Evolutionary conservation across 768 basidiomycete genomes (phyloP).

Genomic region (Kwoniella botswanensis): DNA sequence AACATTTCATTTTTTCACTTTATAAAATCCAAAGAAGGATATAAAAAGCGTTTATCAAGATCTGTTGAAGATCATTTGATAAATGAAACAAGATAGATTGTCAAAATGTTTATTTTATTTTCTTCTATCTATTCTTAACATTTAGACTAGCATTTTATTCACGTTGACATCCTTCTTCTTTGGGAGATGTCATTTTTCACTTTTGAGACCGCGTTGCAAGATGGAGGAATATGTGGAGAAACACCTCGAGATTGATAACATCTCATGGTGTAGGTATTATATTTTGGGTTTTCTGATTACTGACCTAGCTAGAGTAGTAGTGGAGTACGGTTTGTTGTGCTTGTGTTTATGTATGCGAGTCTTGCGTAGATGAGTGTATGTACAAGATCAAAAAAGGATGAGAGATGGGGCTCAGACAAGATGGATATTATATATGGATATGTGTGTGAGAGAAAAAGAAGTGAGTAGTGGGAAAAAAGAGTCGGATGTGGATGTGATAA

Average conservation of each 20-base stretch:
- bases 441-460: too few relatives aligned
- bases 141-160: conserved; percentile 12
- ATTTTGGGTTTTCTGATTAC: conserved; percentile 13
- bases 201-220: conserved; percentile 8
- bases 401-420: too few relatives aligned
- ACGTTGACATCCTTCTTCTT: neutral
- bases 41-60: conserved; percentile 10
- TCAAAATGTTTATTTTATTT: neutral
- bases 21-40: neutral
- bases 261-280: neutral
- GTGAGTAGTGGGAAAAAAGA: too few relatives aligned
- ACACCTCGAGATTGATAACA: neutral
- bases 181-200: too few relatives aligned
- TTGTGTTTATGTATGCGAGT: too few relatives aligned
- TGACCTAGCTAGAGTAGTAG: conserved; percentile 6
- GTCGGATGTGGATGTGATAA: too few relatives aligned
- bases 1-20: conserved; percentile 9
- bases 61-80: conserved; percentile 18
- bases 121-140: neutral
- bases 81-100: conserved; percentile 13
- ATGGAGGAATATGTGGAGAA: neutral
- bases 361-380: too few relatives aligned
- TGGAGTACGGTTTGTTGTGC: neutral
- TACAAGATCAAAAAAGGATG: too few relatives aligned
- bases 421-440: too few relatives aligned